Evolutionary conservation across 768 basidiomycete genomes (phyloP).

Genomic region (Tricholoma furcatifolium): DNA sequence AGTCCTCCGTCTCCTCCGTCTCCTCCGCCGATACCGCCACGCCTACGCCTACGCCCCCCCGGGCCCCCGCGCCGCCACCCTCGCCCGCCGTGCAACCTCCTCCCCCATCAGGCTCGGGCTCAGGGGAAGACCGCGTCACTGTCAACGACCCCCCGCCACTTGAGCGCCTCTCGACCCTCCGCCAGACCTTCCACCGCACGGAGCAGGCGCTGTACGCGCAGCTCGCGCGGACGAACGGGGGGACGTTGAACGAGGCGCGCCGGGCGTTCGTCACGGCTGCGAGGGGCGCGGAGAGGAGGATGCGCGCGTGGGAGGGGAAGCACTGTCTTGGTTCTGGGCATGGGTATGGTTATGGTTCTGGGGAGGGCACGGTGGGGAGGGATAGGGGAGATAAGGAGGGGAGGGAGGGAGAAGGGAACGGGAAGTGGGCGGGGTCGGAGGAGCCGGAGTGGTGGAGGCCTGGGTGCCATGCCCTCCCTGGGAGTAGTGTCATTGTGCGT

Average conservation of each 20-base stretch:
- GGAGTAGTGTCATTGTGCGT: slow-evolving; percentile 60
- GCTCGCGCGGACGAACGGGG: slow-evolving; percentile 43
- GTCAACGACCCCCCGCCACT: slow-evolving; percentile 29
- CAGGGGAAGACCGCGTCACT: slow-evolving; percentile 10
- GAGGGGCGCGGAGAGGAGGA: slow-evolving; percentile 49
- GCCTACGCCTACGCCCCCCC: neutral
- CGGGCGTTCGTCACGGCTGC: slow-evolving; percentile 54
- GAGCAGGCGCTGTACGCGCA: slow-evolving; percentile 62
- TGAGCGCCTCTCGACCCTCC: slow-evolving; percentile 44
- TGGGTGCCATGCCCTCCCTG: slow-evolving; percentile 64
- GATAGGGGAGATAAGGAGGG: neutral
- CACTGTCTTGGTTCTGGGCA: too few species aligned
- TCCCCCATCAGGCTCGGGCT: slow-evolving; percentile 19
- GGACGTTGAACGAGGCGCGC: slow-evolving; percentile 61
- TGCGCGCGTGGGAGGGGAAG: slow-evolving; percentile 65
- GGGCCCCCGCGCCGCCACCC: slow-evolving; percentile 6
- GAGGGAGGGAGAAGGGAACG: slow-evolving; percentile 19
- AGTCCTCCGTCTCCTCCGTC: neutral
- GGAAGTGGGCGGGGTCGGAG: slow-evolving; percentile 16
- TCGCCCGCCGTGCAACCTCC: slow-evolving; percentile 11
- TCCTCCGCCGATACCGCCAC: slow-evolving; percentile 8
- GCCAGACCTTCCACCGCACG: slow-evolving; percentile 54
- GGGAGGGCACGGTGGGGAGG: slow-evolving; percentile 12
- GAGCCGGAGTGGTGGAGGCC: slow-evolving; percentile 69
- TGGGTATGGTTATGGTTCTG: too few species aligned